Evolutionary conservation across 345 rosid species (phyloP).

Genomic region (Tarenaya hassleriana): DNA sequence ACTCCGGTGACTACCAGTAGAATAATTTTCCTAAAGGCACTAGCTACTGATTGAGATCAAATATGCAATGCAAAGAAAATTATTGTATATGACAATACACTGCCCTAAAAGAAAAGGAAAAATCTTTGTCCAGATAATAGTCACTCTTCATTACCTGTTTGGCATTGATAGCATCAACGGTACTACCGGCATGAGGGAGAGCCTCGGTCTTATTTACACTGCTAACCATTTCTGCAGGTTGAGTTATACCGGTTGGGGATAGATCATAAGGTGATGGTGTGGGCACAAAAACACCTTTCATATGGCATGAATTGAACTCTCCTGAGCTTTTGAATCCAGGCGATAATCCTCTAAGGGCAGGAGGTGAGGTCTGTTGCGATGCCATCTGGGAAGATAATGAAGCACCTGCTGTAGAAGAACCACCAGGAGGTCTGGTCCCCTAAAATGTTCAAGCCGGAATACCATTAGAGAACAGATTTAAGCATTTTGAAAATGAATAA

Average conservation of each 20-base stretch:
- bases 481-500: slow-evolving; percentile 6
- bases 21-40: not conserved
- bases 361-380: slow-evolving; percentile 54
- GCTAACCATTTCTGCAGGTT: slow-evolving; percentile 49
- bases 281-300: slow-evolving; percentile 78
- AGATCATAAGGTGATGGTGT: slow-evolving; percentile 57
- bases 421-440: slow-evolving; percentile 72
- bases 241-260: slow-evolving; percentile 37
- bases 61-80: slow-evolving; percentile 4
- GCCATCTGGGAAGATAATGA: slow-evolving; percentile 60
- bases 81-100: not conserved
- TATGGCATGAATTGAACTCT: slow-evolving; percentile 60
- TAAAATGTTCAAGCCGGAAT: slow-evolving; percentile 26
- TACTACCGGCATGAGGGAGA: slow-evolving; percentile 41
- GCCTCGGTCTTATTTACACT: slow-evolving; percentile 48
- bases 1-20: not conserved
- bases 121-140: not conserved
- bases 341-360: slow-evolving; percentile 54
- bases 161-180: slow-evolving; percentile 42
- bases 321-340: slow-evolving; percentile 51
- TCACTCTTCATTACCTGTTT: slow-evolving; percentile 52
- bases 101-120: slow-evolving; percentile 1
- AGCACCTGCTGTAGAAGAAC: slow-evolving; percentile 42
- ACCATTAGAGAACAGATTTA: slow-evolving; percentile 8
- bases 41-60: not conserved